Percentiles rank a stretch among this genome's conserved stretches.
These are phyloP conservation scores for Trichoderma atrobrunneum DNA, from an alignment of 2,329 filamentous ascomycete genomes.

Conservation along the genomic window DNA sequence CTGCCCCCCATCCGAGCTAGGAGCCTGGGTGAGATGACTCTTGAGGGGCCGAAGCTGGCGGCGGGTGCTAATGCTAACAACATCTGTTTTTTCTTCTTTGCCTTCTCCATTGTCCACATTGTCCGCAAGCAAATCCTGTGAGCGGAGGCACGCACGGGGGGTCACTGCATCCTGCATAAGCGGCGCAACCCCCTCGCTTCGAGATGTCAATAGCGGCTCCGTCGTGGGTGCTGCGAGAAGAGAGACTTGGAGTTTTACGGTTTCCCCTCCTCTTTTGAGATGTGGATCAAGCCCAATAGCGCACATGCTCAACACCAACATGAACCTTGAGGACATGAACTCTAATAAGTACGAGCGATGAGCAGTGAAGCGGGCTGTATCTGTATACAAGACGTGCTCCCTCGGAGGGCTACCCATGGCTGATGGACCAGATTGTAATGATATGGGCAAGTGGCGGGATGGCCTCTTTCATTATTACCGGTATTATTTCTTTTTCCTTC, in stretches of 20 bases:
- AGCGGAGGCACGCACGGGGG: constrained; percentile 20
- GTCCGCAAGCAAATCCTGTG: constrained; percentile 4
- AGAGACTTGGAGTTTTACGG: neutral
- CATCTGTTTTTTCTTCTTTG: neutral
- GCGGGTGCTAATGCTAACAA: constrained; percentile 4
- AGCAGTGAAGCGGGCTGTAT: neutral
- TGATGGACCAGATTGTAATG: neutral
- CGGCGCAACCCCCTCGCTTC: constrained; percentile 25
- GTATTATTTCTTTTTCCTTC: neutral
- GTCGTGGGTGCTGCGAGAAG: neutral
- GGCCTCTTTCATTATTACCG: neutral
- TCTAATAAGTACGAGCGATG: neutral
- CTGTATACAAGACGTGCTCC: neutral
- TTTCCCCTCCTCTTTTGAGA: neutral
- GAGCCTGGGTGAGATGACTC: constrained; percentile 7
- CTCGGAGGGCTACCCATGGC: neutral
- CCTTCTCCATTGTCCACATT: neutral
- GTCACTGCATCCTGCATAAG: constrained; percentile 31
- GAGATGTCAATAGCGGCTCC: constrained; percentile 7
- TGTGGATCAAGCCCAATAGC: constrained; percentile 7
- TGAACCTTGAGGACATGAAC: neutral
- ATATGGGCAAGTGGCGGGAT: neutral
- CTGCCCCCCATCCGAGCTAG: neutral
- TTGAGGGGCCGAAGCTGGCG: constrained; percentile 1
- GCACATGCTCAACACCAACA: constrained; percentile 1